A percentile compares a stretch with the other conserved stretches of the same genome.
phyloP scores from a whole-genome alignment of 495 filamentous ascomycete species.

The Penicillium verhagenii region DNA sequence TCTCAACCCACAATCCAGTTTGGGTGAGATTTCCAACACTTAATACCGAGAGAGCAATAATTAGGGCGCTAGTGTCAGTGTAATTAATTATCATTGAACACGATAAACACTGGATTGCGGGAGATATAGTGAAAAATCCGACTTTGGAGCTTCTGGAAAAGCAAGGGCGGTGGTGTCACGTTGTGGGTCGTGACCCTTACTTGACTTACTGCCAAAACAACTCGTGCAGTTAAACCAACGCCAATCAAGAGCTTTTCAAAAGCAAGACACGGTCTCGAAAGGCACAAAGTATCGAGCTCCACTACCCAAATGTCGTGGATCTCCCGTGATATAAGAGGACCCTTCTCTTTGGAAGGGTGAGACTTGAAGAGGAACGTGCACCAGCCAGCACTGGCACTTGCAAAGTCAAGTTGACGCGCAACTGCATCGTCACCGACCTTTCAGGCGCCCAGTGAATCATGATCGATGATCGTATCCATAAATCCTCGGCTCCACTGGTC shows the following conservation, averaged over 20 bases:
- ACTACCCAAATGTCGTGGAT: background rate
- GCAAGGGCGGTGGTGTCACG: background rate
- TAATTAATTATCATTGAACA: background rate
- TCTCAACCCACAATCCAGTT: too few species aligned
- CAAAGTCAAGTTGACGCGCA: background rate
- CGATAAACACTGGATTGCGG: too few species aligned
- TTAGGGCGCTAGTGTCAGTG: background rate
- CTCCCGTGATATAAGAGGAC: background rate
- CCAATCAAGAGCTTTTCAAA: background rate
- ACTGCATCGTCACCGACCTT: slow-evolving; percentile 9
- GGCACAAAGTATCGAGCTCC: background rate
- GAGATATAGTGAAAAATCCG: too few species aligned
- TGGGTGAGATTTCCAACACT: too few species aligned
- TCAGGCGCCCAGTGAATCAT: background rate
- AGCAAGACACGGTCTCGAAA: slow-evolving; percentile 6
- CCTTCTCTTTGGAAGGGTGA: background rate
- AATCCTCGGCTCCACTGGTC: slow-evolving; percentile 2
- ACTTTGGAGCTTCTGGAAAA: background rate
- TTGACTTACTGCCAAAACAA: background rate
- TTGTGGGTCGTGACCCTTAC: background rate
- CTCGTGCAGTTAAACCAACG: slow-evolving; percentile 9
- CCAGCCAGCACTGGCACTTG: background rate
- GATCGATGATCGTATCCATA: background rate
- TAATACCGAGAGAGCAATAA: too few species aligned
- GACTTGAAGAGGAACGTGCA: background rate